Base-by-base conservation (phyloP, 805 yeast genomes). In the Zygosaccharomyces rouxii region DNA sequence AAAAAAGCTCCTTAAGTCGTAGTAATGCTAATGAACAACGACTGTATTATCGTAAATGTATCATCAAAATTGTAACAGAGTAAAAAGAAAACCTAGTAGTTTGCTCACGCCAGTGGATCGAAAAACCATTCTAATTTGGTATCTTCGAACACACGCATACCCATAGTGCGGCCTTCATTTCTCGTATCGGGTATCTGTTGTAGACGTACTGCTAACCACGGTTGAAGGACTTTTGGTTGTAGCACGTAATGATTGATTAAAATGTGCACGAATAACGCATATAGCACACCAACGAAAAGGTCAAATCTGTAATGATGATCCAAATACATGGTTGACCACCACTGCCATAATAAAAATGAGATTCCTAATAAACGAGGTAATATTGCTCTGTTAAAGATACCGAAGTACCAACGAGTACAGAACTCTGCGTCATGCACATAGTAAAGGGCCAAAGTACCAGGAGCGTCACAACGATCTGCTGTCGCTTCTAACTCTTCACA, bases 301-400 rank as follows among this genome's bases (percentile, higher is more conserved):
- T 84, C 89, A 30, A 82, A 63, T 50, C 86, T 71, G 76, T 83
- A 84, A 63, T 83, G 89, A 63, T 83, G 89, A 60, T 83, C 88
- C 49, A 84, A 63, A 57, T 84, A 84, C 68, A 83, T 79, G 2
- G 87, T 80, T 21, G 86, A 79, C 87, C 88, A 84, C 85, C 88
- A 81, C 60, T 83, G 88, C 29, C 79, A 59, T 2, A 71, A 49
- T 6, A 83, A 77, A 62, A 77, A 83, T 0, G 52, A 30, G 4
- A 74, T 57, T 18, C 73, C 75, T 1, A 73, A 53, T 4, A 70
- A 14, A 52, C 62, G 61, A 7, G 69, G 66, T 14, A 63, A 26
- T 7, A 60, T 28, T 3, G 63, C 64, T 10, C 50, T 50, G 48
- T 63, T 60, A 42, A 63, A 55, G 11, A 62, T 26, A 18, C 44